Evolutionary conservation across 2,329 filamentous ascomycete species (phyloP).

Genomic region (Epichloe scottii): DNA sequence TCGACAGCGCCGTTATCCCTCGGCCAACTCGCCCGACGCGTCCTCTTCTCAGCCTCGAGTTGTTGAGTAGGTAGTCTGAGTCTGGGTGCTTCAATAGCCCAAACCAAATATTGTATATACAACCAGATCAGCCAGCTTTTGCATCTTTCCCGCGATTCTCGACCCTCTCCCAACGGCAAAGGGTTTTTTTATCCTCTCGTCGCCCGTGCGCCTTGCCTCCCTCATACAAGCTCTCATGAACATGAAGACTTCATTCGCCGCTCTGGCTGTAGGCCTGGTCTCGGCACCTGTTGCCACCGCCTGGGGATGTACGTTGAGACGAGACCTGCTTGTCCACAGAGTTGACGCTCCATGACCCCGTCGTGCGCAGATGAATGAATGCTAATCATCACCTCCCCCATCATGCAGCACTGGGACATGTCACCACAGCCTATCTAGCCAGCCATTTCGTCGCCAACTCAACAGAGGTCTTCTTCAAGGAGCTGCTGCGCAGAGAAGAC

Average conservation of each 20-base stretch:
- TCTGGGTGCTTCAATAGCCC: not conserved
- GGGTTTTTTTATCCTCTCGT: not conserved
- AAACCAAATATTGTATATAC: not conserved
- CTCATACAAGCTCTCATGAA: not conserved
- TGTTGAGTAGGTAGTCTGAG: not conserved
- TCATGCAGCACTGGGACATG: constrained; percentile 45
- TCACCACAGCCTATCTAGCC: constrained; percentile 52
- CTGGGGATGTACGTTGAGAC: constrained; percentile 28
- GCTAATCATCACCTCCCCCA: not conserved
- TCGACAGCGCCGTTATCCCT: too few species aligned
- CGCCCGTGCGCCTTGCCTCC: not conserved
- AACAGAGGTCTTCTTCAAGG: constrained; percentile 45
- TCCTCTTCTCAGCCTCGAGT: not conserved
- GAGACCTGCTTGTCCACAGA: too few species aligned
- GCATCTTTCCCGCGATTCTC: not conserved
- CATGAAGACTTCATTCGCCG: constrained; percentile 22
- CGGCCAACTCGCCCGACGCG: not conserved
- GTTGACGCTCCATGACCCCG: not conserved
- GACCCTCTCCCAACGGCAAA: not conserved
- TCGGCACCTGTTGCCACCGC: constrained; percentile 23
- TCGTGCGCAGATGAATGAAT: not conserved
- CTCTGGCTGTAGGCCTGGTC: constrained; percentile 19
- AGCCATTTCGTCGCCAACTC: constrained; percentile 43
- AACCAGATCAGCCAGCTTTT: not conserved
- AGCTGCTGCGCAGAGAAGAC: constrained; percentile 40